These are phyloP conservation scores for Rhizopogon sp. DNA, from an alignment of 768 basidiomycete genomes.

Conservation along the genomic window DNA sequence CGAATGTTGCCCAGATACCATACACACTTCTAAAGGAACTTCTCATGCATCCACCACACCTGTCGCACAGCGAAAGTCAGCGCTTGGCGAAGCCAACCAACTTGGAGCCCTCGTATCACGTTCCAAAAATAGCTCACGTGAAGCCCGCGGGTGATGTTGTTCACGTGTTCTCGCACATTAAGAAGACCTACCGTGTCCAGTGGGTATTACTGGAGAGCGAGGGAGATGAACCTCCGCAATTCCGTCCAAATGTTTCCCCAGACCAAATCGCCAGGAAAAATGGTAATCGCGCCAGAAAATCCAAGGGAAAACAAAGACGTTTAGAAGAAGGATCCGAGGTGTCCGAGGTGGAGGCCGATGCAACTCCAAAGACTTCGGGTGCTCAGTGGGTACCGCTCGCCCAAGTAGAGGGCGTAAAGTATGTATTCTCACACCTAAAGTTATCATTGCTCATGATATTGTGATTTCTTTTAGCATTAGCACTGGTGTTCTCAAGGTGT, in stretches of 20 bases:
- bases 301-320: constrained; percentile 10
- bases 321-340: constrained; percentile 7
- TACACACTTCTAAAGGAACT: constrained; percentile 34
- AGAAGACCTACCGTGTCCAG: constrained; percentile 75
- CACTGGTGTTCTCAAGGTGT: constrained; percentile 71
- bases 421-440: constrained; percentile 23
- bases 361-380: constrained; percentile 4
- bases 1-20: constrained; percentile 28
- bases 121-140: constrained; percentile 33
- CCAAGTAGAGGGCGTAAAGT: constrained; percentile 60
- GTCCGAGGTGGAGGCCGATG: constrained; percentile 6
- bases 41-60: constrained; percentile 27
- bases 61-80: constrained; percentile 1
- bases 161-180: constrained; percentile 89
- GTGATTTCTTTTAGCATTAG: constrained; percentile 48
- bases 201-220: constrained; percentile 68
- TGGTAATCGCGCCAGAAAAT: constrained; percentile 5
- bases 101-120: background rate
- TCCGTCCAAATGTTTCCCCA: constrained; percentile 2
- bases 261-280: constrained; percentile 2
- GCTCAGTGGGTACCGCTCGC: constrained; percentile 50
- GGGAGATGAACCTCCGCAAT: constrained; percentile 34
- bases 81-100: background rate
- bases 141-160: constrained; percentile 57
- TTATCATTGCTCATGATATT: background rate